phyloP scores from a whole-genome alignment of 768 basidiomycete species.

The Roridomyces roridus region DNA sequence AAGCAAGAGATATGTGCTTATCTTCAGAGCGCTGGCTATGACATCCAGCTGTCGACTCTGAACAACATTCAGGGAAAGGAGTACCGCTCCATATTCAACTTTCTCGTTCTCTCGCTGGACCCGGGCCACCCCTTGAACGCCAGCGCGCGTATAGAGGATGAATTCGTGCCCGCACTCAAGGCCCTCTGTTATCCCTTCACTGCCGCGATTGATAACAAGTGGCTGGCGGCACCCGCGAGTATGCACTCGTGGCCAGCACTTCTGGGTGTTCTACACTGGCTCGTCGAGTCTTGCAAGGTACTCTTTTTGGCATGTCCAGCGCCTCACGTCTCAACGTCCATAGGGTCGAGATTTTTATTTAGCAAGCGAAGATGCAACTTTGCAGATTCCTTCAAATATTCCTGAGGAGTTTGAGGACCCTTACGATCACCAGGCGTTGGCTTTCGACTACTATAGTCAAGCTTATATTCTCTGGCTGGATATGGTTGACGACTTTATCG shows the following conservation, averaged over 20 bases:
- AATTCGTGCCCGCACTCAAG: slow-evolving; percentile 77
- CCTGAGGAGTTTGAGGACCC: slow-evolving; percentile 81
- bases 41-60: slow-evolving; percentile 71
- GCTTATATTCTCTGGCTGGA: slow-evolving; percentile 75
- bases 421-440: slow-evolving; percentile 76
- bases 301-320: slow-evolving; percentile 21
- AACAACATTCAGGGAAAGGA: slow-evolving; percentile 85
- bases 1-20: slow-evolving; percentile 78
- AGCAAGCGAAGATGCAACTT: slow-evolving; percentile 67
- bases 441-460: slow-evolving; percentile 74
- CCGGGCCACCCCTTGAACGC: slow-evolving; percentile 64
- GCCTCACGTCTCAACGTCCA: neutral
- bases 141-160: slow-evolving; percentile 72
- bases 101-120: slow-evolving; percentile 75
- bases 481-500: slow-evolving; percentile 69
- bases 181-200: slow-evolving; percentile 84
- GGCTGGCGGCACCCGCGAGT: slow-evolving; percentile 86
- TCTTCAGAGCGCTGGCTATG: slow-evolving; percentile 68
- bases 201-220: slow-evolving; percentile 81
- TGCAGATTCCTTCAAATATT: slow-evolving; percentile 64
- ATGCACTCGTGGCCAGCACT: slow-evolving; percentile 93
- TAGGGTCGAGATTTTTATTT: slow-evolving; percentile 49
- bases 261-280: slow-evolving; percentile 91
- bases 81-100: slow-evolving; percentile 84
- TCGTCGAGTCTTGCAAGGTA: slow-evolving; percentile 87